Conservation (phyloP, 176 grass and related monocot genomes). For the Musa troglodytarum region DNA sequence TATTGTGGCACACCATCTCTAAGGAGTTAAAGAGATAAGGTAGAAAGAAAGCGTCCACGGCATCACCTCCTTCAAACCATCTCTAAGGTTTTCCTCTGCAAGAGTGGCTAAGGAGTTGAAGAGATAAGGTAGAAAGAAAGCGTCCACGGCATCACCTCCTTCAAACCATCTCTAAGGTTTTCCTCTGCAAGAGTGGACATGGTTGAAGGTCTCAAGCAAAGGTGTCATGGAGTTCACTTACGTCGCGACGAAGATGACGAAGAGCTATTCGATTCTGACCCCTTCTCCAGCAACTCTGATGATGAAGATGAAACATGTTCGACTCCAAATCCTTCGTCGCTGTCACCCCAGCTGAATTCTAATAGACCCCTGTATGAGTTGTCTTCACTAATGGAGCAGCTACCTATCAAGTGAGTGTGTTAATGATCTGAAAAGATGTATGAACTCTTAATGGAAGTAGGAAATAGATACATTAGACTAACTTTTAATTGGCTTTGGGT, state of each 20-base stretch:
- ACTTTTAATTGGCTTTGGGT: too few relatives aligned
- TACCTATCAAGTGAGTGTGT: constrained; percentile 11
- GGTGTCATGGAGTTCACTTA: not conserved
- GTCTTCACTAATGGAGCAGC: constrained; percentile 34
- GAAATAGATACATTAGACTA: too few relatives aligned
- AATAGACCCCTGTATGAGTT: constrained; percentile 31
- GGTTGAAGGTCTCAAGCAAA: constrained; percentile 6
- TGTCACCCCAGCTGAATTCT: constrained; percentile 12
- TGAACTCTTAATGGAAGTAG: too few relatives aligned
- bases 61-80: not conserved
- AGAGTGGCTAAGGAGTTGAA: too few relatives aligned
- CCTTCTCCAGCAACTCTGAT: constrained; percentile 1
- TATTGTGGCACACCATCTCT: not conserved
- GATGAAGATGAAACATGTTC: not conserved
- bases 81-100: not conserved
- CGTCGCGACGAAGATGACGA: not conserved
- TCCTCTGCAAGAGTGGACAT: not conserved
- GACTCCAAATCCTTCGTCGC: not conserved
- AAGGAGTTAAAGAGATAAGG: not conserved
- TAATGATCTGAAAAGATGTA: not conserved
- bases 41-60: not conserved
- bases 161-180: not conserved
- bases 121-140: not conserved
- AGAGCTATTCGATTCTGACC: constrained; percentile 14
- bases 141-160: not conserved